Conservation (phyloP, 208 protist species). For the Acanthamoeba quina region DNA sequence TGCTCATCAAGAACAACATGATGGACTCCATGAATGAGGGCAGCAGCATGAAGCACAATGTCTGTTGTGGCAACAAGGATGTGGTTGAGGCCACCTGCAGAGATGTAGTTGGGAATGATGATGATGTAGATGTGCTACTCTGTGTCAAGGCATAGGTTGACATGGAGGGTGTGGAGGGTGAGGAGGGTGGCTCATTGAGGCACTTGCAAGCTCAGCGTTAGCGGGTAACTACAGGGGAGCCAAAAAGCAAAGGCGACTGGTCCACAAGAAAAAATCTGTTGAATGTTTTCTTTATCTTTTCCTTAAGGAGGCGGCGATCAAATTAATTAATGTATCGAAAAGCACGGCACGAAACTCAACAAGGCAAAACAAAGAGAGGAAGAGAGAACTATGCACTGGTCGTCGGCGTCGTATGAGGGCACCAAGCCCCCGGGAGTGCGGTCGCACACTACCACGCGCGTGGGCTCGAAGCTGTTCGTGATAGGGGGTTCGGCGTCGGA, state of each 20-base stretch:
- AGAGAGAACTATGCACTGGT: slow-evolving; percentile 31
- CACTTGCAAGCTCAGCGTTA: no score
- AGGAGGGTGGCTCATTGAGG: not conserved
- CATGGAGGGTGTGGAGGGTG: not conserved
- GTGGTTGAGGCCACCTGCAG: not conserved
- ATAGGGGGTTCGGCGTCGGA: slow-evolving; percentile 46
- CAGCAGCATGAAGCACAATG: not conserved
- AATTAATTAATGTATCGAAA: not conserved
- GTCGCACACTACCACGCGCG: slow-evolving; percentile 52
- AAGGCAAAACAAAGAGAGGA: not conserved
- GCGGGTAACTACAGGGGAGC: no score
- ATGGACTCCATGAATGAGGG: not conserved
- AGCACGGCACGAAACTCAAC: not conserved
- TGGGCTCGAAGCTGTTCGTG: slow-evolving; percentile 63
- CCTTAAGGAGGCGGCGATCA: slow-evolving; percentile 15
- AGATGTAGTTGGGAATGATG: not conserved
- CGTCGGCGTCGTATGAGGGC: not conserved
- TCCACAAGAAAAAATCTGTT: no score
- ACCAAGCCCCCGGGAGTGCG: slow-evolving; percentile 7
- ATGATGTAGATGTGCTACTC: not conserved
- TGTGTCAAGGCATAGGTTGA: not conserved
- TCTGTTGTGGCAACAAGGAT: not conserved
- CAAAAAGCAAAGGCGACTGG: no score
- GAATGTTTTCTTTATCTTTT: no score
- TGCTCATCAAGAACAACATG: not conserved